Base-by-base conservation (phyloP, 768 basidiomycete genomes). In the Hypholoma sublateritium region DNA sequence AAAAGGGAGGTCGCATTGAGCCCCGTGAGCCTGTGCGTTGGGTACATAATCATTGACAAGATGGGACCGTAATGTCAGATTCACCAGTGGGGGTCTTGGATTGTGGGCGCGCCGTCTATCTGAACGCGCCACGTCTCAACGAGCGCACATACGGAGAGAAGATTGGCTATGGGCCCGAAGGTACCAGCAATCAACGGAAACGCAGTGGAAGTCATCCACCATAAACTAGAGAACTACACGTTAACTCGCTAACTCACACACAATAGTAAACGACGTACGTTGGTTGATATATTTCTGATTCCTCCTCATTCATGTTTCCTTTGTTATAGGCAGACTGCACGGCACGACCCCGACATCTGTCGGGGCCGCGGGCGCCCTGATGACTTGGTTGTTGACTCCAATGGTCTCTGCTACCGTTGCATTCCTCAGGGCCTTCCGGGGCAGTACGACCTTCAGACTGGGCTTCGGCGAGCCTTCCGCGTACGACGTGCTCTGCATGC, bases 151-250 rank as follows among this genome's bases (percentile, higher is more conserved):
- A 75, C 66, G 6, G 73, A 74, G 47, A 77, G 73, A 7, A 77
- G 59, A 53, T 72, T 77, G 11, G 74, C 73, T 6, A 79, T 56
- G 0, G 77, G 75, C 0, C 75, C 75, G 53, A 76, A 76, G 4
- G 75, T 75, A 19, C 75, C 76, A 5, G 75, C 74, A 16, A 74
- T 62, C 8, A 77, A 66, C 2, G 77, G 77, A 58, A 79, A 77
- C 0, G 67, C 72, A 2, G 74, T 74, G 0, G 74, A 75, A 0
- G 71, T 66, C 52, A 74, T 74, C 76, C 75, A 77, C 75, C 75
- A 79, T 16, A 69, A 59, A 5, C 74, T 75, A 28, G 2, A 32
- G 28, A 14, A 28, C 25, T 22, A 25, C 21, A 11, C 16, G 24
- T 37, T 46, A n/a, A 39, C 32, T 45, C 22, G 21, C 46, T 16